Evolutionary conservation across 768 basidiomycete genomes (phyloP).

Genomic region (Suillus lakei): DNA sequence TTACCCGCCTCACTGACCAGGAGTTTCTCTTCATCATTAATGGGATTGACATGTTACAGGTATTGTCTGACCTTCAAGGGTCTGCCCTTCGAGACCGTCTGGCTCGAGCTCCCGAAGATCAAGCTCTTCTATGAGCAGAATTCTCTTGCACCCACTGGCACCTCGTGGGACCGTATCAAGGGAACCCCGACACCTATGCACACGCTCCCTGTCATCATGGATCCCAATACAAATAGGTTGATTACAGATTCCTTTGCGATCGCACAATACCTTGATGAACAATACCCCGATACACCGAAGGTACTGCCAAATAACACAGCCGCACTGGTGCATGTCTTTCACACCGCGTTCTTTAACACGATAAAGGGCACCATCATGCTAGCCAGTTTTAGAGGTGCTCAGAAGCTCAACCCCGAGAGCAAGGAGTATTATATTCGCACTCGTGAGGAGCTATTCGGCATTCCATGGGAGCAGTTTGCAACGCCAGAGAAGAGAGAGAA

Average conservation of each 20-base stretch:
- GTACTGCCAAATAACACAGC: slow-evolving; percentile 40
- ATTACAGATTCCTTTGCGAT: slow-evolving; percentile 51
- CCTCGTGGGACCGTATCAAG: background rate
- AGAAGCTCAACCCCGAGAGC: slow-evolving; percentile 38
- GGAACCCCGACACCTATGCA: slow-evolving; percentile 37
- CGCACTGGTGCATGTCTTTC: slow-evolving; percentile 39
- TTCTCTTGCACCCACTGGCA: slow-evolving; percentile 24
- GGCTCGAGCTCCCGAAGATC: slow-evolving; percentile 59
- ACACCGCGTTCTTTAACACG: slow-evolving; percentile 17
- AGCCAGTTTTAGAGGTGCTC: slow-evolving; percentile 28
- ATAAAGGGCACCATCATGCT: slow-evolving; percentile 15
- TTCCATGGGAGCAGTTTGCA: slow-evolving; percentile 40
- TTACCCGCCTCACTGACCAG: background rate
- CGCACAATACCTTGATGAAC: slow-evolving; percentile 53
- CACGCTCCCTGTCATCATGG: slow-evolving; percentile 56
- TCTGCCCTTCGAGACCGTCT: slow-evolving; percentile 49
- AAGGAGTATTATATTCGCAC: slow-evolving; percentile 45
- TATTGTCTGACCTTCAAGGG: slow-evolving; percentile 38
- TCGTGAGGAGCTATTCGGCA: slow-evolving; percentile 37
- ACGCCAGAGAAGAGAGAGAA: slow-evolving; percentile 30
- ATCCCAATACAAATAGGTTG: slow-evolving; percentile 42
- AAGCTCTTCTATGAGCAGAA: slow-evolving; percentile 33
- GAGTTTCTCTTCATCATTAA: background rate
- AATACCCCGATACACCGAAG: slow-evolving; percentile 48
- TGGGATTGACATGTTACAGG: slow-evolving; percentile 18